phyloP scores from a whole-genome alignment of 768 basidiomycete genomes.

The Phylloporus arenicola region DNA sequence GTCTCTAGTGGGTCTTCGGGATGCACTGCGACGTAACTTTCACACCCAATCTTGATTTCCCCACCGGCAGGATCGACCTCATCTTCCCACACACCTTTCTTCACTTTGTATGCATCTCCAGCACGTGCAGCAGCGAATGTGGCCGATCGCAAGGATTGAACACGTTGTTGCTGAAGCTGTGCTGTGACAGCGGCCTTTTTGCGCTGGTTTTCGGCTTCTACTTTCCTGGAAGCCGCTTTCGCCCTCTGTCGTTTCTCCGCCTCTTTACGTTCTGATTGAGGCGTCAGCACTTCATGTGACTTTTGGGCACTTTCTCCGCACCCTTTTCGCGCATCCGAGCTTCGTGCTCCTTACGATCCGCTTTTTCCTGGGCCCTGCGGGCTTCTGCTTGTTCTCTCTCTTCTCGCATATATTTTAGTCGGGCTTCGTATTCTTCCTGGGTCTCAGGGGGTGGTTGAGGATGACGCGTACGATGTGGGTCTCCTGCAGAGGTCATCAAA shows the following conservation, averaged over 20 bases:
- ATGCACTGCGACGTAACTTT: conserved; percentile 40
- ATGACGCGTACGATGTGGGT: conserved; percentile 14
- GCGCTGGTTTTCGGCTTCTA: conserved; percentile 44
- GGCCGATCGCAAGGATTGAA: conserved; percentile 53
- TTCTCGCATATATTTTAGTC: conserved; percentile 45
- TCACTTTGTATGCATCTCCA: conserved; percentile 48
- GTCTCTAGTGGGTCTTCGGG: conserved; percentile 61
- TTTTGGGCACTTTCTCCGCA: conserved; percentile 20
- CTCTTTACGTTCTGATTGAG: conserved; percentile 39
- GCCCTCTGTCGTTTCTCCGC: conserved; percentile 55
- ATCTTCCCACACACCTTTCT: conserved; percentile 64
- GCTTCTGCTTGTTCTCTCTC: conserved; percentile 51
- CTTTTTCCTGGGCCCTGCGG: conserved; percentile 42
- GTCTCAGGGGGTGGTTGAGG: conserved; percentile 35
- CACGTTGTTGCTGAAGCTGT: conserved; percentile 41
- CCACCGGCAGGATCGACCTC: conserved; percentile 67
- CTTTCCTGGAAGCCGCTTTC: conserved; percentile 53
- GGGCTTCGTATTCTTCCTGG: conserved; percentile 47
- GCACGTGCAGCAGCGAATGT: conserved; percentile 63
- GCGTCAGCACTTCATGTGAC: conserved; percentile 11
- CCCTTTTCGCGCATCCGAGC: conserved; percentile 49
- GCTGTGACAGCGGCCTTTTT: conserved; percentile 44
- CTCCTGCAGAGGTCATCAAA: conserved; percentile 9
- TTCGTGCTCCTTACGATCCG: conserved; percentile 40
- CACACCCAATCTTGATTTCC: conserved; percentile 55